Evolutionary conservation across 2,329 filamentous ascomycete species (phyloP).

Genomic region (Colletotrichum falcatum): DNA sequence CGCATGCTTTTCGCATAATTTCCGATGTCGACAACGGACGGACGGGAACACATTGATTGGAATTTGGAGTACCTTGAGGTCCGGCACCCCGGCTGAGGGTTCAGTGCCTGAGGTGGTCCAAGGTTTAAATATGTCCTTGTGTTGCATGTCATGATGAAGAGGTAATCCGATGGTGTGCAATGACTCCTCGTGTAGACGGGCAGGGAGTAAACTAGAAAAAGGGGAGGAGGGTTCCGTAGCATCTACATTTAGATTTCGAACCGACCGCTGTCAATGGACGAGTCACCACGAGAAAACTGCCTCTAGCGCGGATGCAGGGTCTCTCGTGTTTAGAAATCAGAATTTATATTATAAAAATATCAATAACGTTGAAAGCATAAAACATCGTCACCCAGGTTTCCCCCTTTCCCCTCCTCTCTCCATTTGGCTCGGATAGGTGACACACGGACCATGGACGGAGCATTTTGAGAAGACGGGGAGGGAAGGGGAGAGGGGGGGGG

Average conservation of each 20-base stretch:
- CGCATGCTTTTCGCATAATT: too few relatives aligned
- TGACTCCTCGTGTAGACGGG: too few relatives aligned
- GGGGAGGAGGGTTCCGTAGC: background rate
- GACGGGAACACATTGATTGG: background rate
- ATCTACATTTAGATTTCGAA: background rate
- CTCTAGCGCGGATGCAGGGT: background rate
- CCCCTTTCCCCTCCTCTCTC: background rate
- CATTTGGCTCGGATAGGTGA: background rate
- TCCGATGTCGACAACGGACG: background rate
- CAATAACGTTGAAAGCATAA: background rate
- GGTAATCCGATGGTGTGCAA: background rate
- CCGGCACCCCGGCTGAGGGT: too few relatives aligned
- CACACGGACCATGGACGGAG: constrained; percentile 3
- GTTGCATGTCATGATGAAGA: background rate
- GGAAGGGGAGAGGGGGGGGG: too few relatives aligned
- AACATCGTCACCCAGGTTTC: background rate
- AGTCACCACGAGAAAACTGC: background rate
- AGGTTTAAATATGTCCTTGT: background rate
- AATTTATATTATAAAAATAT: background rate
- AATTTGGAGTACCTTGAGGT: background rate
- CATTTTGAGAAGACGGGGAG: too few relatives aligned
- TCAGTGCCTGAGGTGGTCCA: background rate
- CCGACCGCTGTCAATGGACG: background rate
- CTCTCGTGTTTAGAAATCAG: background rate
- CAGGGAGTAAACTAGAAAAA: too few relatives aligned